These are phyloP conservation scores for Cladosporium halotolerans DNA, from an alignment of 2,329 filamentous ascomycete genomes.

Conservation along the genomic window DNA sequence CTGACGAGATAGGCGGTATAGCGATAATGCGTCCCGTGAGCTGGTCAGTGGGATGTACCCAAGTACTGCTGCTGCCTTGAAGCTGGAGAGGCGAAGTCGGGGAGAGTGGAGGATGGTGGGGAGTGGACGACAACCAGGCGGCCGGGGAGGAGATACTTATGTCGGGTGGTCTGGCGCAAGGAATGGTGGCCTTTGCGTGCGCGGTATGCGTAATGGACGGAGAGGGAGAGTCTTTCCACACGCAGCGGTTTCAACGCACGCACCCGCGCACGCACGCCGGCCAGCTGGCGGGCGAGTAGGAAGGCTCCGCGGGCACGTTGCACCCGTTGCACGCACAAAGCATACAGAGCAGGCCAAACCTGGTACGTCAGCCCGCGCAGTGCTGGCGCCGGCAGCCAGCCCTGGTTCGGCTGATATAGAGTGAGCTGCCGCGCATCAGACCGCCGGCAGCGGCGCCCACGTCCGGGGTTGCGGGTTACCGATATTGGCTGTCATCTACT, in stretches of 20 bases:
- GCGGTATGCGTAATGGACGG: constrained; percentile 9
- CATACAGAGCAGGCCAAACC: background rate
- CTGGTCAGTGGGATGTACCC: constrained; percentile 1
- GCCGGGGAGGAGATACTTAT: constrained; percentile 7
- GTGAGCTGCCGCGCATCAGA: too few species aligned
- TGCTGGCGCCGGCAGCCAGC: background rate
- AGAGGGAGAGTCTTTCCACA: constrained; percentile 6
- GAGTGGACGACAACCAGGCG: background rate
- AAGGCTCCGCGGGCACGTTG: constrained; percentile 4
- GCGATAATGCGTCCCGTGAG: constrained; percentile 2
- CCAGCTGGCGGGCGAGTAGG: background rate
- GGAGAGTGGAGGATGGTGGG: background rate
- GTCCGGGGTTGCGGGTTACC: constrained; percentile 7
- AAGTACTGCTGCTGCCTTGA: background rate
- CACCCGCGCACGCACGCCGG: background rate
- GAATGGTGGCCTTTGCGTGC: constrained; percentile 3
- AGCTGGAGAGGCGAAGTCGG: background rate
- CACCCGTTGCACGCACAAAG: background rate
- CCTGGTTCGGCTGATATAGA: background rate
- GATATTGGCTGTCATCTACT: constrained; percentile 7
- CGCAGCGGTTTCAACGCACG: constrained; percentile 11
- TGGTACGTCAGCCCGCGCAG: background rate
- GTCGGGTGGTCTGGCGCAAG: background rate
- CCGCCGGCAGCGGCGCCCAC: background rate
- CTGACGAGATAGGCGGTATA: constrained; percentile 8